Evolutionary conservation across 108 stramenopile species (phyloP).

Genomic region (Halocafeteria seosinensis): DNA sequence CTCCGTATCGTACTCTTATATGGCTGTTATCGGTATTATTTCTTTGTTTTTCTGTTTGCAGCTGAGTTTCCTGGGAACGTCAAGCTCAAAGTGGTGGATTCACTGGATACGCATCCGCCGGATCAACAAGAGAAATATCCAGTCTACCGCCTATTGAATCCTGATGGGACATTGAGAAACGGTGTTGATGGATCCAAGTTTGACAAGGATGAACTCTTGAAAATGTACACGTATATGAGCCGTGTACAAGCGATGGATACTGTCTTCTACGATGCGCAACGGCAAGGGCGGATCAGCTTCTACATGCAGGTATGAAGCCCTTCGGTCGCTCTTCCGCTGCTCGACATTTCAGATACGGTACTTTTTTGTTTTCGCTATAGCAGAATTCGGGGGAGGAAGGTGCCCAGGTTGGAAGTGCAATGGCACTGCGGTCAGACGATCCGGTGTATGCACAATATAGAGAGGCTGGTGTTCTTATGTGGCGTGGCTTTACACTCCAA

Average conservation of each 20-base stretch:
- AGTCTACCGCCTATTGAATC: too few species aligned
- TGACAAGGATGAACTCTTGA: slow-evolving; percentile 10
- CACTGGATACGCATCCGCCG: too few species aligned
- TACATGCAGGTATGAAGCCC: too few species aligned
- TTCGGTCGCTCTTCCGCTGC: too few species aligned
- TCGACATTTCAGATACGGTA: too few species aligned
- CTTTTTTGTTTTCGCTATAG: too few species aligned
- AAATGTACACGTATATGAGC: slow-evolving; percentile 60
- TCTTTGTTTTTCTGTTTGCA: too few species aligned
- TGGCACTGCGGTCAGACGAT: slow-evolving; percentile 58
- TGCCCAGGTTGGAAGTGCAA: slow-evolving; percentile 66
- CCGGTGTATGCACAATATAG: slow-evolving; percentile 81
- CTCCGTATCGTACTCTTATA: too few species aligned
- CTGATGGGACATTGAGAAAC: neutral
- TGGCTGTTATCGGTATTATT: too few species aligned
- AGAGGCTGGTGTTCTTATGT: slow-evolving; percentile 81
- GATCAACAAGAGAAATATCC: too few species aligned
- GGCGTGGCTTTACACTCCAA: slow-evolving; percentile 87
- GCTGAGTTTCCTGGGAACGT: too few species aligned
- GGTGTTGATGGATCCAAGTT: slow-evolving; percentile 1
- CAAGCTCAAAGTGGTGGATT: too few species aligned
- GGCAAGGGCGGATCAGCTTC: slow-evolving; percentile 85
- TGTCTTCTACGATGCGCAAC: slow-evolving; percentile 81
- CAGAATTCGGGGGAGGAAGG: slow-evolving; percentile 65
- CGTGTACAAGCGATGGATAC: slow-evolving; percentile 77